Conservation (phyloP, 1,139 yeast species). For the Arxiozyma slooffiae region DNA sequence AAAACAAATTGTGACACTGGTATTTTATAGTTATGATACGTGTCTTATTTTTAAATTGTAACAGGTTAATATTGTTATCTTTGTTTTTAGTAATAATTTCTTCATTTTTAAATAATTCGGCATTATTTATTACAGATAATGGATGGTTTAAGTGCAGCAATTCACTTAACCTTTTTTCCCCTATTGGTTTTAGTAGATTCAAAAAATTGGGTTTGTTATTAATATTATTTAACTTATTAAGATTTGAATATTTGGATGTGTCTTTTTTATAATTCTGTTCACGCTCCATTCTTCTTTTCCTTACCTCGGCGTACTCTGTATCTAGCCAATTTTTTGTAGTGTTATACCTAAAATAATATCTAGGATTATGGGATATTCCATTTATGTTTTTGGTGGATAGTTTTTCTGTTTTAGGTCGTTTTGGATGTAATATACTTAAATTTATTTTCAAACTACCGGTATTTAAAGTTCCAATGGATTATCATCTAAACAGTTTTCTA, state of each 20-base stretch:
- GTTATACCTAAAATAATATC: neutral
- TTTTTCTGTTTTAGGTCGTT: neutral
- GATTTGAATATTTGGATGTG: neutral
- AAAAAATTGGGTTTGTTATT: neutral
- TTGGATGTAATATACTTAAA: neutral
- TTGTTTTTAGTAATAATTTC: neutral
- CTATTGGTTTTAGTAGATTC: neutral
- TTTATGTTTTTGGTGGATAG: neutral
- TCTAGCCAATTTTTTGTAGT: neutral
- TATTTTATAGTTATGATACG: no score
- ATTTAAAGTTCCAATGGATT: neutral
- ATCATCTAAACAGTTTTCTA: neutral
- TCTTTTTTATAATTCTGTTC: neutral
- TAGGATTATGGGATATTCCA: neutral
- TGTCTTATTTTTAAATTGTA: neutral
- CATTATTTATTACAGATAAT: neutral
- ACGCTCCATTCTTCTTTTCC: neutral
- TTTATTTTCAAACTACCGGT: neutral
- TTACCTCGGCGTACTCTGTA: neutral
- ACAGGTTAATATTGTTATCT: neutral
- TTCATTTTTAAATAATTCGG: no score
- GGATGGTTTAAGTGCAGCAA: neutral
- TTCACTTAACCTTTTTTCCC: neutral
- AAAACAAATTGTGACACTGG: neutral
- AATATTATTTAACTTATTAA: no score